Base-by-base conservation (phyloP, 2,329 filamentous ascomycete species). In the Huntiella savannae region DNA sequence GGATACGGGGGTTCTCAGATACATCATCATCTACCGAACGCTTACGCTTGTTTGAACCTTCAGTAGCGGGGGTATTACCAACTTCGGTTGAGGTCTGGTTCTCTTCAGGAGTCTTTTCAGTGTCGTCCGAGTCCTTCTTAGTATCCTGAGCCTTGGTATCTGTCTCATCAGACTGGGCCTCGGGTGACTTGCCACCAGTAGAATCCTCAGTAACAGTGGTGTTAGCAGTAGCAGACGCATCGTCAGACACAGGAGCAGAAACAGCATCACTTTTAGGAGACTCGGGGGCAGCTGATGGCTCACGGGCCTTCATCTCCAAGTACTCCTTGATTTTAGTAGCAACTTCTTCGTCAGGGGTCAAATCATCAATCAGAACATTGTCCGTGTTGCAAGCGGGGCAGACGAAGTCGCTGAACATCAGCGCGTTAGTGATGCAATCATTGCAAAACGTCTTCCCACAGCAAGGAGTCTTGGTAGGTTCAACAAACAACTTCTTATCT, bases 391-490 rank as follows among this genome's bases (percentile, higher is more conserved):
- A 98, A 55, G 79, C 79, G 53, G 91, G 91, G 64, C 91, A 98
- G 63, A 87, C 71, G 65, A 98, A 86, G 72, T 98, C 91, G 74
- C 82, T 91, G 70, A 96, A 87, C 66, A 95, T 88, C 64, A 98
- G 79, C 65, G 87, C 84, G 75, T 94, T 94, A 62, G 91, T 92
- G 66, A 98, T 95, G 80, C 91, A 98, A 62, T 95, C 86, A 75
- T 91, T 91, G 73, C 91, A 98, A 71, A 93, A 98, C 60, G 87
- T 95, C 74, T 82, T 92, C 67, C 82, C 76, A 71, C 91, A 98
- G 75, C 91, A 98, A 54, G 91, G 88, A 59, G 91, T 96, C 75
- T 94, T 93, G 73, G 92, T 91, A 73, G 91, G 88, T 63, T 95
- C 85, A 77, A 92, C 79, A 67, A 96, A 95, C 74, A 94, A 80